phyloP scores from a whole-genome alignment of 140 eudicot species.

The Senecio squalidus region DNA sequence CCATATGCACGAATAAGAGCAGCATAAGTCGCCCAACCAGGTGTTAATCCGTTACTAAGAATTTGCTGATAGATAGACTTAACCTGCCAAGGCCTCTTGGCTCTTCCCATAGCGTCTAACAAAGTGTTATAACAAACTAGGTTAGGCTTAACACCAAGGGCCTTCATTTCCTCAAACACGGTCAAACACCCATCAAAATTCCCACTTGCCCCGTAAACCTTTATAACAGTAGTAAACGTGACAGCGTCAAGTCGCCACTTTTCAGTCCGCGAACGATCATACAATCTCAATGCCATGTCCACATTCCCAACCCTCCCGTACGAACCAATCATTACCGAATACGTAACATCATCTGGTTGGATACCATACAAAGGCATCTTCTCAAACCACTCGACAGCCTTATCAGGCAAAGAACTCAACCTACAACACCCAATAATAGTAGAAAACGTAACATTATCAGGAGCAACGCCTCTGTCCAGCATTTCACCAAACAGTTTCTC shows the following conservation, averaged over 20 bases:
- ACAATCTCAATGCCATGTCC: conserved; percentile 55
- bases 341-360: conserved; percentile 57
- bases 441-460: conserved; percentile 66
- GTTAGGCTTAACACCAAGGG: conserved; percentile 52
- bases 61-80: conserved; percentile 54
- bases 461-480: conserved; percentile 57
- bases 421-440: conserved; percentile 67
- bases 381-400: conserved; percentile 73
- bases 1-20: conserved; percentile 54
- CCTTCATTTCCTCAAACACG: conserved; percentile 82
- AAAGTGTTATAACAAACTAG: conserved; percentile 44
- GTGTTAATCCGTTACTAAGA: conserved; percentile 38
- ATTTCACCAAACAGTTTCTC: conserved; percentile 60
- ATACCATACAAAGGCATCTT: conserved; percentile 50
- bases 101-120: conserved; percentile 75
- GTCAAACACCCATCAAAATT: conserved; percentile 75
- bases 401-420: conserved; percentile 39
- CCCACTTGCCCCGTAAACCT: conserved; percentile 39
- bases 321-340: conserved; percentile 59
- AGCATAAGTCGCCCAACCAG: conserved; percentile 58
- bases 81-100: conserved; percentile 73
- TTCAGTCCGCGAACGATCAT: conserved; percentile 60
- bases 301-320: conserved; percentile 59
- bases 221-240: conserved; percentile 51
- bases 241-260: conserved; percentile 56